Conservation (phyloP, 257 asterid genomes). For the Solanum piurae region DNA sequence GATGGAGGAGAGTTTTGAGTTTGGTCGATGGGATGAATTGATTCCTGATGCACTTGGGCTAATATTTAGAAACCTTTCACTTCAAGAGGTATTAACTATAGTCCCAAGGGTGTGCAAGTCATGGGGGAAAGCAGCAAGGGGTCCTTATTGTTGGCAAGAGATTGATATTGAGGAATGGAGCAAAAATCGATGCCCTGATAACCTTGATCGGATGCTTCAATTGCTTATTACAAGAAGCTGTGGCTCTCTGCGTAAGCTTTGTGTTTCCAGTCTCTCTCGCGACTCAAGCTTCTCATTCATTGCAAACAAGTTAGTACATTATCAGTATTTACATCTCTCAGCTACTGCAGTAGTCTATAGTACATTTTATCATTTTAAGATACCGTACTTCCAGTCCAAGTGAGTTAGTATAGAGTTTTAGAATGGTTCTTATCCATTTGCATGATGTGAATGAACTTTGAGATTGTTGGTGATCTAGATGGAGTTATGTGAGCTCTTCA, state of each 20-base stretch:
- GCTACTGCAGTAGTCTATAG: not conserved
- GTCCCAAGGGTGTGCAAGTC: slow-evolving; percentile 85
- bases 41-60: slow-evolving; percentile 80
- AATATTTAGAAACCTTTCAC: slow-evolving; percentile 65
- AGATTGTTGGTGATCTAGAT: not conserved
- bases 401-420: not conserved
- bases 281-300: slow-evolving; percentile 48
- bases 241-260: slow-evolving; percentile 56
- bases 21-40: slow-evolving; percentile 64
- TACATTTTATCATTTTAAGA: not conserved
- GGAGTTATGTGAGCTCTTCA: not conserved
- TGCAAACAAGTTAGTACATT: slow-evolving; percentile 53
- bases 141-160: slow-evolving; percentile 91
- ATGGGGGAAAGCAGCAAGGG: slow-evolving; percentile 59
- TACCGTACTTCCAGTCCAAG: not conserved
- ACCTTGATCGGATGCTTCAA: slow-evolving; percentile 51
- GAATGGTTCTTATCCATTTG: not conserved
- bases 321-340: not conserved
- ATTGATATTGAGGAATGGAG: slow-evolving; percentile 94
- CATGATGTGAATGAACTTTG: not conserved
- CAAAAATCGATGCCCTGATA: slow-evolving; percentile 25
- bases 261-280: slow-evolving; percentile 43
- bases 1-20: slow-evolving; percentile 46
- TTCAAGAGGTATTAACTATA: slow-evolving; percentile 54
- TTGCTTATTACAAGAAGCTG: slow-evolving; percentile 54